Evolutionary conservation across 225 moss, liverwort and hornwort genomes (phyloP), one percentile per base, ranked within the genome.

Genomic region (Marchantia paleacea): DNA sequence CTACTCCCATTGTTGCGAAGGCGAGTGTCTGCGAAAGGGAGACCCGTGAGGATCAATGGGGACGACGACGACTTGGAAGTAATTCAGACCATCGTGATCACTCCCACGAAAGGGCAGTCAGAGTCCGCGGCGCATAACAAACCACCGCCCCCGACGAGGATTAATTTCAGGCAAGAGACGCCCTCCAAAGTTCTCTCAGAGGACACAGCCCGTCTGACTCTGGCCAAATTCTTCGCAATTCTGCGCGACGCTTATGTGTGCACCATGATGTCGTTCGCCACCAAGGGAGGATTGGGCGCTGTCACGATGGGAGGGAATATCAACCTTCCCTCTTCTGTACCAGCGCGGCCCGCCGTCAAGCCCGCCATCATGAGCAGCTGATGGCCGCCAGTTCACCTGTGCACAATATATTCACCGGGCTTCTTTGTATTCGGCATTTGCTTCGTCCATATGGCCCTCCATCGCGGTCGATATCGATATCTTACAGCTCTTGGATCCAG

Each of bases 201-300:
- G 12, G 70, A 76, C 48, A 51, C 80, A 4, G 73, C 77, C 16
- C 81, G 81, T 3, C 3, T 86, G 0, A 81, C 73, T 13, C 58
- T 84, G n/a, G 78, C 75, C 11, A 75, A 79, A 55, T 20, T 87
- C 55, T 31, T 84, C 20, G 58, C 54, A 19, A 77, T 82, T 53
- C 31, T 87, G 79, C 63, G 66, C 49, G 86, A 84, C 55, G 86
- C 86, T n/a, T 87, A 84, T 50, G 25, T 84, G 14, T 79, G 53
- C 68, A 84, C 84, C 3, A 87, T 87, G 86, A 87, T 74, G 76
- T 87, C 86, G 22, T 87, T 87, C 9, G 86, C 79, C 47, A 52
- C 29, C 30, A 84, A 87, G 52, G 86, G 86, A 8, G 81, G 86
- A 24, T 20, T 87, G 76, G 86, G 86, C 9, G 86, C 83, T 6